These are phyloP conservation scores for Hirschioporus abietinus DNA, from an alignment of 768 basidiomycete genomes.

Conservation along the genomic window DNA sequence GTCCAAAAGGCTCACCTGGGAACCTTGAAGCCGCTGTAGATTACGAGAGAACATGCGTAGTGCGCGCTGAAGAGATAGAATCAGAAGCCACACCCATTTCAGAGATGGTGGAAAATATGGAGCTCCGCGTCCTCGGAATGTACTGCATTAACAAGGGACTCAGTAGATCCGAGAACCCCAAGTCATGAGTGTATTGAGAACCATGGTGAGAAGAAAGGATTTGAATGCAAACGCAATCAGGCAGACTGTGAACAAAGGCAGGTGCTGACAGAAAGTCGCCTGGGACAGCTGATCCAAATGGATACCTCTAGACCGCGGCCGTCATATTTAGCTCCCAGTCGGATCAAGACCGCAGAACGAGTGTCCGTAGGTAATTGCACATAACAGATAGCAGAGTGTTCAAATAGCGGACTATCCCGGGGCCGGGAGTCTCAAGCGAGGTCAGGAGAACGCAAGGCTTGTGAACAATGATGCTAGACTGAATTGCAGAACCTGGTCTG, in stretches of 20 bases:
- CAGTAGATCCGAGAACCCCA: neutral
- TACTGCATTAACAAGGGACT: neutral
- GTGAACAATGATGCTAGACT: neutral
- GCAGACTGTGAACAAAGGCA: neutral
- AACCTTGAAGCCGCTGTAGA: neutral
- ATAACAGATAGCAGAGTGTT: neutral
- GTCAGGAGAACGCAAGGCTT: constrained; percentile 1
- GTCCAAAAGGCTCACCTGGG: no score
- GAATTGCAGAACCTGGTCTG: neutral
- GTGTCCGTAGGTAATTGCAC: neutral
- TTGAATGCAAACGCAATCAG: neutral
- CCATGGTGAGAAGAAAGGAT: neutral
- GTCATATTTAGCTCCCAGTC: neutral
- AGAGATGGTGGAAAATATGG: neutral
- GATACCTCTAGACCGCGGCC: neutral
- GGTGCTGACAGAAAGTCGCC: neutral
- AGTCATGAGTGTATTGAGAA: neutral
- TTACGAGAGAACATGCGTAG: neutral
- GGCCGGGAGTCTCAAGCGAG: neutral
- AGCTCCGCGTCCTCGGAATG: neutral
- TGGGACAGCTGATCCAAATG: neutral
- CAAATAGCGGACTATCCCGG: neutral
- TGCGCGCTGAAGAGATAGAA: neutral
- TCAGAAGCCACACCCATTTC: neutral
- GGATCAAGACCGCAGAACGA: neutral